A percentile compares a stretch with the other conserved stretches of the same genome.
phyloP scores from a whole-genome alignment of 1,284 basidiomycete genomes.

The Rhodofomes roseus region DNA sequence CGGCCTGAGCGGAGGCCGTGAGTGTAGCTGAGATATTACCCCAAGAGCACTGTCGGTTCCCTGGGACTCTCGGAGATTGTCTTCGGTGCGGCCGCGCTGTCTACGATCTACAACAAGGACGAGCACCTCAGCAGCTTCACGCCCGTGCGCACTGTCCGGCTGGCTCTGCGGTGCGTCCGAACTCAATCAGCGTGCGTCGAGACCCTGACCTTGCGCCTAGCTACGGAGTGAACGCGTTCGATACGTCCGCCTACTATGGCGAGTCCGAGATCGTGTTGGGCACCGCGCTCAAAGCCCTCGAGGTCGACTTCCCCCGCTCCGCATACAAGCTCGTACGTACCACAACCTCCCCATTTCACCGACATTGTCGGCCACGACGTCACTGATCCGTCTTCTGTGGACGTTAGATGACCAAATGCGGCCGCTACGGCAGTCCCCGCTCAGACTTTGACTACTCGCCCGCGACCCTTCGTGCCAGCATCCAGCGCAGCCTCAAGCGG shows the following conservation, averaged over 20 bases:
- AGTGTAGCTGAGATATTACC: not conserved
- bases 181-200: not conserved
- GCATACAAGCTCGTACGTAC: constrained; percentile 70
- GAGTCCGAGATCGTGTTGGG: constrained; percentile 90
- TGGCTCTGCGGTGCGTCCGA: constrained; percentile 66
- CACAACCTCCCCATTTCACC: not conserved
- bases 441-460: constrained; percentile 81
- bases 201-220: constrained; percentile 32
- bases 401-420: constrained; percentile 87
- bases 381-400: not conserved
- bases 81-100: constrained; percentile 73
- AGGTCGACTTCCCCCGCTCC: constrained; percentile 71
- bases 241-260: constrained; percentile 89
- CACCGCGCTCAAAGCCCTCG: constrained; percentile 61
- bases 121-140: constrained; percentile 53
- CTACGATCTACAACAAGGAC: constrained; percentile 67
- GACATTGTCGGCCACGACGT: not conserved
- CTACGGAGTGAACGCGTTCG: constrained; percentile 88
- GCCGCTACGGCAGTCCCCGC: constrained; percentile 68
- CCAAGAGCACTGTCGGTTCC: constrained; percentile 28
- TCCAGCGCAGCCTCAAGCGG: constrained; percentile 70
- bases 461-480: constrained; percentile 61
- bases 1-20: not conserved
- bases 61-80: constrained; percentile 48
- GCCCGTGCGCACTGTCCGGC: constrained; percentile 71